A percentile compares a stretch with the other conserved stretches of the same genome.
Evolutionary conservation across 2,329 filamentous ascomycete genomes (phyloP).

Genomic region (Simplicillium aogashimaense): DNA sequence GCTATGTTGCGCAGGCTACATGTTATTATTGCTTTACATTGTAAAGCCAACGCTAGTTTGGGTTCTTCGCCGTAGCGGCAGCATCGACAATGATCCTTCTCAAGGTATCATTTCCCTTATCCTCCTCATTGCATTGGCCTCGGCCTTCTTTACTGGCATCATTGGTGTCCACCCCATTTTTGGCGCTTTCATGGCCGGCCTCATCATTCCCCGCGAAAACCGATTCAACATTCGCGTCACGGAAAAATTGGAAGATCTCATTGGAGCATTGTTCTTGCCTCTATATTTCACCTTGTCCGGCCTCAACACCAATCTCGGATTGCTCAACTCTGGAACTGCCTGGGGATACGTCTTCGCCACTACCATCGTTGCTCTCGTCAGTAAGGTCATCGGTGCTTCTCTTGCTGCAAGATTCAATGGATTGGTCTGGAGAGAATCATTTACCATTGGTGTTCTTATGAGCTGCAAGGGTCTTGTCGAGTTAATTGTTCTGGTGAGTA

Average conservation of each 20-base stretch:
- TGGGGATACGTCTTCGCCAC: constrained; percentile 89
- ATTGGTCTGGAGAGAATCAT: constrained; percentile 81
- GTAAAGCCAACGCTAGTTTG: constrained; percentile 68
- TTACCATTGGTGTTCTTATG: constrained; percentile 85
- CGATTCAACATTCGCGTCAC: constrained; percentile 86
- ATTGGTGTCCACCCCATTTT: constrained; percentile 95
- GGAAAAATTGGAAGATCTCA: constrained; percentile 89
- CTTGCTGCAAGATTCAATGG: constrained; percentile 67
- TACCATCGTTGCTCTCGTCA: constrained; percentile 69
- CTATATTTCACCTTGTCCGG: constrained; percentile 92
- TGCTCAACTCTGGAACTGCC: constrained; percentile 69
- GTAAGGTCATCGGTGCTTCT: constrained; percentile 76
- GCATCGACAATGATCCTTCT: constrained; percentile 77
- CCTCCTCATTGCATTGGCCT: constrained; percentile 65
- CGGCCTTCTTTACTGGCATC: constrained; percentile 77
- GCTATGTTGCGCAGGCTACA: constrained; percentile 64
- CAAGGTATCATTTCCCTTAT: constrained; percentile 79
- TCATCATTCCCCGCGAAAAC: constrained; percentile 84
- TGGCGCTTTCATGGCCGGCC: constrained; percentile 77
- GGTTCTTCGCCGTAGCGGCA: constrained; percentile 63
- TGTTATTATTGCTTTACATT: constrained; percentile 62
- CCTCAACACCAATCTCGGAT: constrained; percentile 75
- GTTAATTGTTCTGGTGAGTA: constrained; percentile 76
- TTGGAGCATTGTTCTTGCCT: constrained; percentile 73
- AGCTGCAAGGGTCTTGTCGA: constrained; percentile 95